phyloP scores from a whole-genome alignment of 2,329 filamentous ascomycete species.

The Lecanicillium sp. region DNA sequence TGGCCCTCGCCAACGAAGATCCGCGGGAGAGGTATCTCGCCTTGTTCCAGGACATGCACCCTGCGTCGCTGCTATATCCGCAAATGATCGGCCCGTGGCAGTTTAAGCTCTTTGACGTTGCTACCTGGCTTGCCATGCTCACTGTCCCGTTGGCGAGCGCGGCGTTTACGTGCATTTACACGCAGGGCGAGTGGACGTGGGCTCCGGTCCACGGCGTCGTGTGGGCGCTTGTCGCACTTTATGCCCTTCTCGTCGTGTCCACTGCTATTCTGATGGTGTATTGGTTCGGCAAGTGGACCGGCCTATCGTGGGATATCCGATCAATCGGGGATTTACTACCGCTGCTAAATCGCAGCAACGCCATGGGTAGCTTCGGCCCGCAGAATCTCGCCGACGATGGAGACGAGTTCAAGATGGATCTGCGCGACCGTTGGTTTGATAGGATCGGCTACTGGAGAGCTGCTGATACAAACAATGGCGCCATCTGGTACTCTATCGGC shows the following conservation, averaged over 20 bases:
- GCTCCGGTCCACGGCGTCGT: slow-evolving; percentile 67
- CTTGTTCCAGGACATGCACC: slow-evolving; percentile 60
- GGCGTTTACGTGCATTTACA: slow-evolving; percentile 58
- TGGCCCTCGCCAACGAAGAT: slow-evolving; percentile 61
- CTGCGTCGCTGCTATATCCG: slow-evolving; percentile 58
- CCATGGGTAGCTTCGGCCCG: slow-evolving; percentile 61
- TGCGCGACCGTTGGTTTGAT: slow-evolving; percentile 51
- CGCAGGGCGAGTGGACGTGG: slow-evolving; percentile 64
- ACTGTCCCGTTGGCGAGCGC: slow-evolving; percentile 75
- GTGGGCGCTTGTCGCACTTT: slow-evolving; percentile 70
- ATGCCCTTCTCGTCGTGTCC: slow-evolving; percentile 56
- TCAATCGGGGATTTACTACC: slow-evolving; percentile 75
- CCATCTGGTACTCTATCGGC: slow-evolving; percentile 74
- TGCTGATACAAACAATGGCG: slow-evolving; percentile 50
- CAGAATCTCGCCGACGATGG: slow-evolving; percentile 48
- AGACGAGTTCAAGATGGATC: slow-evolving; percentile 43
- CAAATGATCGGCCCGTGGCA: slow-evolving; percentile 53
- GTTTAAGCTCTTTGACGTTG: slow-evolving; percentile 55
- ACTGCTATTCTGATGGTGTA: slow-evolving; percentile 47
- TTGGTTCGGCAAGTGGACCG: slow-evolving; percentile 59
- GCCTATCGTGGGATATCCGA: slow-evolving; percentile 76
- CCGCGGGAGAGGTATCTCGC: slow-evolving; percentile 52
- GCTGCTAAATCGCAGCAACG: slow-evolving; percentile 73
- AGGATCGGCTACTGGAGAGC: slow-evolving; percentile 82
- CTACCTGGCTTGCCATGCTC: slow-evolving; percentile 72